Evolutionary conservation across 31 red algal genomes (phyloP).

Genomic region (Porphyra umbilicalis): DNA sequence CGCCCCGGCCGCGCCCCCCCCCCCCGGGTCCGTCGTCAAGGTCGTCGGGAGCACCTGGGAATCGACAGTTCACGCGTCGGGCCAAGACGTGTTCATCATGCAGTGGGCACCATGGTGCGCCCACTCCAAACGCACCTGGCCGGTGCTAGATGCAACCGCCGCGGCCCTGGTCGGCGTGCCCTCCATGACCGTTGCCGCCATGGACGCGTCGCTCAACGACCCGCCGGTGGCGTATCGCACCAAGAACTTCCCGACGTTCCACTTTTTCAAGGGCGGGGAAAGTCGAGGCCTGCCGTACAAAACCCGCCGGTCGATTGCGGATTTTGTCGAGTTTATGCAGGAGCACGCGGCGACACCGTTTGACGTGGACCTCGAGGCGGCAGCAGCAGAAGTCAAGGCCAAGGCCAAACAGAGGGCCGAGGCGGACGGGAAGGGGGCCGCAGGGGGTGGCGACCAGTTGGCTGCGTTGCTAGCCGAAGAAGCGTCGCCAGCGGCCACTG

Average conservation of each 20-base stretch:
- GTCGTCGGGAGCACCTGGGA: constrained; percentile 90
- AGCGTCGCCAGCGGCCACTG: neutral
- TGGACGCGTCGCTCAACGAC: constrained; percentile 95
- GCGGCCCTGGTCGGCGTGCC: constrained; percentile 38
- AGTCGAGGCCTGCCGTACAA: constrained; percentile 50
- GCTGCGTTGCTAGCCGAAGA: no score
- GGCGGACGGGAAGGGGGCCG: neutral
- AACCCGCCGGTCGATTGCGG: constrained; percentile 42
- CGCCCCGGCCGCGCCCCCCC: constrained; percentile 48
- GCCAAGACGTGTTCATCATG: constrained; percentile 88
- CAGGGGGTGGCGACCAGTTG: constrained; percentile 5
- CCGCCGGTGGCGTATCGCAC: constrained; percentile 80
- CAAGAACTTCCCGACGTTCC: constrained; percentile 79
- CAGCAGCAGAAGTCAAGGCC: neutral
- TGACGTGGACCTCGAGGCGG: constrained; percentile 24
- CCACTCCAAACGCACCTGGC: constrained; percentile 77
- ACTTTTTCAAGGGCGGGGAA: constrained; percentile 78
- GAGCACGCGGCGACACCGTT: constrained; percentile 37
- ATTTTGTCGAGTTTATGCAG: constrained; percentile 84
- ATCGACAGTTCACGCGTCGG: constrained; percentile 57
- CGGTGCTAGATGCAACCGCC: constrained; percentile 69
- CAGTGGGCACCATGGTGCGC: constrained; percentile 99
- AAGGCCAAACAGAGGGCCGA: neutral
- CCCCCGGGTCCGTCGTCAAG: constrained; percentile 22
- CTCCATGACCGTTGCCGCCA: constrained; percentile 87